phyloP scores from a whole-genome alignment of 192 early-diverging fungal genomes.

The Coemansia brasiliensis region DNA sequence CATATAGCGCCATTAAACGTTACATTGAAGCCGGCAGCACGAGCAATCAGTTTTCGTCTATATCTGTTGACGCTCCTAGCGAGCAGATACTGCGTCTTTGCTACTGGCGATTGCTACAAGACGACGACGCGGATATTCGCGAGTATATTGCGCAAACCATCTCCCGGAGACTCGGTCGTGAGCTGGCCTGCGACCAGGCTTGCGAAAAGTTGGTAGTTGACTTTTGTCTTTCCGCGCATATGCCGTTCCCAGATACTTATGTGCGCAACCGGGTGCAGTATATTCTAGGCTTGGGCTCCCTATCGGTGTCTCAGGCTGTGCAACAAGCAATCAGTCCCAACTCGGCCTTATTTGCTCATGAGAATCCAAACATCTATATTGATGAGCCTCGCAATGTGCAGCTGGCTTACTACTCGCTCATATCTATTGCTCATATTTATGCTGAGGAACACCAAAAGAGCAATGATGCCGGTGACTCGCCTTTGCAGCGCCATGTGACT shows the following conservation, averaged over 20 bases:
- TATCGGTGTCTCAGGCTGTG: slow-evolving; percentile 6
- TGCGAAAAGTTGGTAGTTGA: slow-evolving; percentile 59
- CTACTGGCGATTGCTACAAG: slow-evolving; percentile 60
- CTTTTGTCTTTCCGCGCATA: slow-evolving; percentile 48
- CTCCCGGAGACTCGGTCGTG: slow-evolving; percentile 42
- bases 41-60: background rate
- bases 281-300: slow-evolving; percentile 12
- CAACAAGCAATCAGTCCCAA: slow-evolving; percentile 37
- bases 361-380: slow-evolving; percentile 72
- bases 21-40: slow-evolving; percentile 11
- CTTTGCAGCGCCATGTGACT: background rate
- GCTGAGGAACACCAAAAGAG: background rate
- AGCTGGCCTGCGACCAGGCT: slow-evolving; percentile 50
- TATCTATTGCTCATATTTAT: slow-evolving; percentile 17
- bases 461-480: too few relatives aligned
- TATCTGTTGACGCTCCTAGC: slow-evolving; percentile 21
- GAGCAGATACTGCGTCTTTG: slow-evolving; percentile 58
- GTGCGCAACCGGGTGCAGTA: slow-evolving; percentile 38
- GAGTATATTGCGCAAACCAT: slow-evolving; percentile 64
- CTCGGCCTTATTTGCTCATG: slow-evolving; percentile 74
- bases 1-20: slow-evolving; percentile 40
- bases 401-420: slow-evolving; percentile 52
- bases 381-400: slow-evolving; percentile 70
- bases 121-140: slow-evolving; percentile 79
- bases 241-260: slow-evolving; percentile 34